Conservation (phyloP, 1,284 basidiomycete species). For the Ustilago xerochloae region DNA sequence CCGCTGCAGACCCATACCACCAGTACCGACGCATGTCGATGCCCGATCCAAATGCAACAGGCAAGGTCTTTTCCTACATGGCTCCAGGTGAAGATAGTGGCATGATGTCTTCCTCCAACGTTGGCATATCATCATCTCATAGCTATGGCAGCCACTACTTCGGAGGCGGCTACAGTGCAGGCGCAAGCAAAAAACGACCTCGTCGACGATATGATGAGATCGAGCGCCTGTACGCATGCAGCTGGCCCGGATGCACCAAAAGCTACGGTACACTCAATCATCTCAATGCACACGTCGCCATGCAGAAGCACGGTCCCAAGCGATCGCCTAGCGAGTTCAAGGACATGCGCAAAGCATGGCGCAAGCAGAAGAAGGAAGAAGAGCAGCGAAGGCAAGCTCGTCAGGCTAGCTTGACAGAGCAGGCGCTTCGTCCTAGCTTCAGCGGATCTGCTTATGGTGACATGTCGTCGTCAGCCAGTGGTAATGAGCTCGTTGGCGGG, state of each 20-base stretch:
- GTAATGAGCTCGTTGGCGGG: conserved; percentile 4
- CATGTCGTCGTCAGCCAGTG: conserved; percentile 5
- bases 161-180: conserved; percentile 24
- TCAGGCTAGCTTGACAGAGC: conserved; percentile 20
- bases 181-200: conserved; percentile 56
- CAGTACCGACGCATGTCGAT: conserved; percentile 42
- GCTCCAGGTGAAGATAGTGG: conserved; percentile 28
- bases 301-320: conserved; percentile 89
- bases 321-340: conserved; percentile 92
- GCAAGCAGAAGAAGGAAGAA: conserved; percentile 87
- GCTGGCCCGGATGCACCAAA: conserved; percentile 84
- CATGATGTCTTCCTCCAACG: conserved; percentile 11
- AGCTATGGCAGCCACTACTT: conserved; percentile 39
- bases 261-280: conserved; percentile 88
- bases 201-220: conserved; percentile 71
- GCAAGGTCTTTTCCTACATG: conserved; percentile 60
- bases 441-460: conserved; percentile 13
- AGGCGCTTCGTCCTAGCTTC: conserved; percentile 17
- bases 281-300: conserved; percentile 88
- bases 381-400: conserved; percentile 57
- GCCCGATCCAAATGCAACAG: conserved; percentile 21
- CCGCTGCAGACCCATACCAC: conserved; percentile 24
- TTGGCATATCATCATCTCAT: conserved; percentile 14
- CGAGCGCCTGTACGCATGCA: conserved; percentile 87
- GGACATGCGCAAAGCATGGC: conserved; percentile 94